A percentile compares a stretch with the other conserved stretches of the same genome.
phyloP scores from a whole-genome alignment of 148 eudicot genomes.

The Rhododendron simsii region DNA sequence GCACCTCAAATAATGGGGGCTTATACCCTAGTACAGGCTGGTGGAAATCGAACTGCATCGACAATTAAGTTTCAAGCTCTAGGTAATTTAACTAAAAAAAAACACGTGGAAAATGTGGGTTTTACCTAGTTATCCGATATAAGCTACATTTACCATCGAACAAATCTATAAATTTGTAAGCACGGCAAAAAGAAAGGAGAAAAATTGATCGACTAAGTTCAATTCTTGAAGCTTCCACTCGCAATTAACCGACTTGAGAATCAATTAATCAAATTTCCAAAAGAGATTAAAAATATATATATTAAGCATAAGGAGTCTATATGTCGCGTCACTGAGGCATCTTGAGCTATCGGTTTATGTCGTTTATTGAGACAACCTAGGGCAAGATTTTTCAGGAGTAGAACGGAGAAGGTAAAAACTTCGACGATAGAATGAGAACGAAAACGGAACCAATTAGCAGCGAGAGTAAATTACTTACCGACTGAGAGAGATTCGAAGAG shows the following conservation, averaged over 20 bases:
- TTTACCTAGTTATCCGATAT: neutral
- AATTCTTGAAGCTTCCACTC: neutral
- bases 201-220: neutral
- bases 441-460: neutral
- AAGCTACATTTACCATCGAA: neutral
- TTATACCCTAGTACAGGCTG: neutral
- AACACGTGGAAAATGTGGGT: neutral
- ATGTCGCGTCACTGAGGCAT: no score
- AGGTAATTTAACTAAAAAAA: neutral
- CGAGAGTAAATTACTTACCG: neutral
- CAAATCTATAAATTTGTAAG: neutral
- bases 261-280: neutral
- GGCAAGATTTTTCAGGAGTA: neutral
- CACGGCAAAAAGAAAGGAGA: neutral
- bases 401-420: neutral
- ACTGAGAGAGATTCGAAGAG: neutral
- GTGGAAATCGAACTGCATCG: neutral
- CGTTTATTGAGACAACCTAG: neutral
- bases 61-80: neutral
- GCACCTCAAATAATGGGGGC: neutral
- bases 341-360: neutral
- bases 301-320: no score
- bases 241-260: neutral
- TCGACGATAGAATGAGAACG: neutral
- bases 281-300: neutral